These are phyloP conservation scores for Phytophthora fragariae DNA, from an alignment of 352 stramenopile species.

Conservation along the genomic window DNA sequence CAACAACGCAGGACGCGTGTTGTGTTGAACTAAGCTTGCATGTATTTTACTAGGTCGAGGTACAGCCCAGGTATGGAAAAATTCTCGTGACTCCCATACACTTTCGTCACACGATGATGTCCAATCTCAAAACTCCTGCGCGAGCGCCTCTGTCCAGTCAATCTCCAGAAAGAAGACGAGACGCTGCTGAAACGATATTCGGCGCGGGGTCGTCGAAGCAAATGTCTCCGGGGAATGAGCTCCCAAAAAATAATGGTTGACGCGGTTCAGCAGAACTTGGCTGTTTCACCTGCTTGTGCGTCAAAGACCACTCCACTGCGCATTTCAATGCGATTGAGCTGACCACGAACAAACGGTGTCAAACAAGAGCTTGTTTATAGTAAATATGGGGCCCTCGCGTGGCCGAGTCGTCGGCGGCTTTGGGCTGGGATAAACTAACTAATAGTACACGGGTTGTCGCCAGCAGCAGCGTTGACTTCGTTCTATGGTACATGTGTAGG, in stretches of 20 bases:
- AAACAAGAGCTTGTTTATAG: conserved; percentile 32
- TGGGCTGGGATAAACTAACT: conserved; percentile 39
- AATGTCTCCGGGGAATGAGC: conserved; percentile 25
- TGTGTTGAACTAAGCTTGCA: background rate
- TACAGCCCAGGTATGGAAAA: background rate
- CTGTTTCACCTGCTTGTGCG: conserved; percentile 20
- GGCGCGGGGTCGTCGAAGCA: conserved; percentile 5
- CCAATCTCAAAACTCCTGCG: background rate
- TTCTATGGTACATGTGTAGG: conserved; percentile 49
- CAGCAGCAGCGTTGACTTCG: conserved; percentile 25
- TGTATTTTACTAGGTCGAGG: background rate
- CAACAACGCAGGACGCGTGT: background rate
- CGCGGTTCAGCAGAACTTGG: conserved; percentile 8
- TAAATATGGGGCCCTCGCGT: conserved; percentile 34
- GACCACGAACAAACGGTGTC: conserved; percentile 10
- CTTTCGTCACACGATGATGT: background rate
- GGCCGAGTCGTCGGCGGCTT: background rate
- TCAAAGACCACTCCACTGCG: conserved; percentile 9
- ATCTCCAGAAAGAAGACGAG: conserved; percentile 22
- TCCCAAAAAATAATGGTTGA: conserved; percentile 17
- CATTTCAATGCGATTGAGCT: conserved; percentile 5
- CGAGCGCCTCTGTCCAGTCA: conserved; percentile 31
- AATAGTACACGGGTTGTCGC: conserved; percentile 40
- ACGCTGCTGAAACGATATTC: conserved; percentile 24
- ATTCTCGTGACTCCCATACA: background rate